Conservation (phyloP, 257 asterid genomes). For the Nicotiana obtusifolia region DNA sequence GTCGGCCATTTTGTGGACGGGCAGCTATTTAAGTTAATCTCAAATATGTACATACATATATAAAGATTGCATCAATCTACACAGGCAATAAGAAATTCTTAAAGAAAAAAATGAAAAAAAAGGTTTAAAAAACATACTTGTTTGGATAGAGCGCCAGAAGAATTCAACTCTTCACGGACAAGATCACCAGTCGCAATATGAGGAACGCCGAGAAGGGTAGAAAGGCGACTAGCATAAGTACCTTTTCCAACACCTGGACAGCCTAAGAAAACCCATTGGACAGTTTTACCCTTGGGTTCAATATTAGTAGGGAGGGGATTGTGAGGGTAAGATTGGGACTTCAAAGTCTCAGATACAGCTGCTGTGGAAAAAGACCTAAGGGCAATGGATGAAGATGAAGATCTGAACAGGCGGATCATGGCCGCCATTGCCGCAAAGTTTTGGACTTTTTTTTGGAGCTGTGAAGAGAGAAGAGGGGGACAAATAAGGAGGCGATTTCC, state of each 20-base stretch:
- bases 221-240: constrained; percentile 92
- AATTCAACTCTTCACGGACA: constrained; percentile 83
- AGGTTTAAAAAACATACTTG: constrained; percentile 32
- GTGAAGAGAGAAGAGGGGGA: not conserved
- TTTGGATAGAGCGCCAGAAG: constrained; percentile 58
- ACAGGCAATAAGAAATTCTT: too few species aligned
- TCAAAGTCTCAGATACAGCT: constrained; percentile 33
- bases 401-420: constrained; percentile 61
- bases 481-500: constrained; percentile 6
- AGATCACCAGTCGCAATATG: constrained; percentile 99
- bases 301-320: constrained; percentile 19
- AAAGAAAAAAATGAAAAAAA: too few species aligned
- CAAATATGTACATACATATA: too few species aligned
- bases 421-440: constrained; percentile 61
- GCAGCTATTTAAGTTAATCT: too few species aligned
- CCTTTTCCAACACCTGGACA: constrained; percentile 99
- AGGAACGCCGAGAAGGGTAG: constrained; percentile 76
- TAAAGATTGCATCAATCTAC: too few species aligned
- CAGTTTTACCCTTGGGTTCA: constrained; percentile 57
- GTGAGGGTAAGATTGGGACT: constrained; percentile 18
- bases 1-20: too few species aligned
- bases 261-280: constrained; percentile 93
- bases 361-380: constrained; percentile 52
- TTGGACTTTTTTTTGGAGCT: not conserved
- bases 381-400: constrained; percentile 30